These are phyloP conservation scores for Anaeromyces robustus DNA, from an alignment of 192 early-diverging fungal genomes.

Conservation along the genomic window DNA sequence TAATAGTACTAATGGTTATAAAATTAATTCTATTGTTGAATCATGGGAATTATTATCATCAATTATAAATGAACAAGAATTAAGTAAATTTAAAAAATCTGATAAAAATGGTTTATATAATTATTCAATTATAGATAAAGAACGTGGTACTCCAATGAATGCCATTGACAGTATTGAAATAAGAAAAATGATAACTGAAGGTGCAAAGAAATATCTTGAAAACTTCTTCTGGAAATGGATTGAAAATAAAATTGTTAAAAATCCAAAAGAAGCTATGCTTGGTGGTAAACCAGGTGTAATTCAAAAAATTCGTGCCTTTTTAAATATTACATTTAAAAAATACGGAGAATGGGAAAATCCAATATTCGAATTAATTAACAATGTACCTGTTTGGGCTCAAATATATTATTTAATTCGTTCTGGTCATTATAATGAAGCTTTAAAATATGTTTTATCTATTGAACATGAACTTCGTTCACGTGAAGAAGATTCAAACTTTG, in stretches of 20 bases:
- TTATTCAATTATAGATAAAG: neutral
- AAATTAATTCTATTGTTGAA: neutral
- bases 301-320: slow-evolving; percentile 46
- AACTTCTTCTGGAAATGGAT: neutral
- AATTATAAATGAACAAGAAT: neutral
- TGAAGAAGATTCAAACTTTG: slow-evolving; percentile 47
- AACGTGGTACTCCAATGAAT: neutral
- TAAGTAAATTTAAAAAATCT: neutral
- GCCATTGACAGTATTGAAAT: neutral
- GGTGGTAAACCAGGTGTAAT: neutral
- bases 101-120: neutral
- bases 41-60: neutral
- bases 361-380: slow-evolving; percentile 20
- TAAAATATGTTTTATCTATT: slow-evolving; percentile 31
- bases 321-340: slow-evolving; percentile 51
- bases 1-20: neutral
- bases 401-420: slow-evolving; percentile 67
- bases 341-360: slow-evolving; percentile 22
- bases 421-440: slow-evolving; percentile 51
- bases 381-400: slow-evolving; percentile 70
- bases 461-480: slow-evolving; percentile 4
- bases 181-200: neutral
- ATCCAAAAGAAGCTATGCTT: neutral
- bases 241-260: neutral
- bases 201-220: neutral